These are phyloP conservation scores for Stipa capillata DNA, from an alignment of 176 grass and related monocot genomes.

Conservation along the genomic window DNA sequence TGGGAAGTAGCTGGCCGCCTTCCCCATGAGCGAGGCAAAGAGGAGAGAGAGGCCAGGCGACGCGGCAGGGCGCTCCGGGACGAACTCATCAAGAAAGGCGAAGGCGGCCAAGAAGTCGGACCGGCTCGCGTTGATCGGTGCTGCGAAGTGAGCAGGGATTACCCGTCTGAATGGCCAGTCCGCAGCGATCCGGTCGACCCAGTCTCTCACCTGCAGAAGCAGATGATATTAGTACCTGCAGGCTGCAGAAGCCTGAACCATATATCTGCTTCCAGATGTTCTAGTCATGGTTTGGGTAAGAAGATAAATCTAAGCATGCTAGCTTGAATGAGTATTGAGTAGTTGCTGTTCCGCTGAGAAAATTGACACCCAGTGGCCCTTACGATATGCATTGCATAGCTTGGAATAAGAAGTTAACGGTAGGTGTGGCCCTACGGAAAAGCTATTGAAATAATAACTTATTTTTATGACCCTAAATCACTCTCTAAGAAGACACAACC, in stretches of 20 bases:
- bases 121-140: slow-evolving; percentile 49
- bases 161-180: slow-evolving; percentile 65
- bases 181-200: slow-evolving; percentile 53
- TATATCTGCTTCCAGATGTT: too few relatives aligned
- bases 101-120: slow-evolving; percentile 82
- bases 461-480: not conserved
- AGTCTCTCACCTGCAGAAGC: slow-evolving; percentile 58
- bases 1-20: slow-evolving; percentile 76
- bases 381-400: too few relatives aligned
- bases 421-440: too few relatives aligned
- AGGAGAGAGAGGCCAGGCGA: slow-evolving; percentile 50
- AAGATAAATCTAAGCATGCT: too few relatives aligned
- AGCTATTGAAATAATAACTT: too few relatives aligned
- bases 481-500: not conserved
- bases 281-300: too few relatives aligned
- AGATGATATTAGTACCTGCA: too few relatives aligned
- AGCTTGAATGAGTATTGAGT: too few relatives aligned
- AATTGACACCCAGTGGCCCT: too few relatives aligned
- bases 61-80: slow-evolving; percentile 27
- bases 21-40: slow-evolving; percentile 71
- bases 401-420: too few relatives aligned
- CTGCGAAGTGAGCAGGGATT: slow-evolving; percentile 65
- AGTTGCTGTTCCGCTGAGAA: too few relatives aligned
- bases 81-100: slow-evolving; percentile 69
- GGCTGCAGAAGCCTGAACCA: too few relatives aligned